These are phyloP conservation scores for Ascoidea rubescens DNA, from an alignment of 805 yeast genomes.

Conservation along the genomic window DNA sequence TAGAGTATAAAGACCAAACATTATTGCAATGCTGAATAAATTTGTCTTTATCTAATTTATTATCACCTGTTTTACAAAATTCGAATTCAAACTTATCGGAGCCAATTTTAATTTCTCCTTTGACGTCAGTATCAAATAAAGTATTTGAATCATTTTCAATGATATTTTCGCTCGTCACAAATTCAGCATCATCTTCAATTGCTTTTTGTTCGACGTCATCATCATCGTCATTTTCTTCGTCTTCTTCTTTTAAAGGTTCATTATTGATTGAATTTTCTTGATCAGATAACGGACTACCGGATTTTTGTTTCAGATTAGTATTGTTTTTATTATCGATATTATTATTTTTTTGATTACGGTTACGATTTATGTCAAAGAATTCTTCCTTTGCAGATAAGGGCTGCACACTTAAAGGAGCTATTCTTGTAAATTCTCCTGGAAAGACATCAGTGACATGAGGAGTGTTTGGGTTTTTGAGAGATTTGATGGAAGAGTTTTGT, in stretches of 20 bases:
- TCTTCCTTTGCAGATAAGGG: slow-evolving; percentile 36
- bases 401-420: slow-evolving; percentile 36
- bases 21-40: background rate
- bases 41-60: background rate
- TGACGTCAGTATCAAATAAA: no score
- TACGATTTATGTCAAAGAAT: slow-evolving; percentile 18
- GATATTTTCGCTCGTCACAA: slow-evolving; percentile 1
- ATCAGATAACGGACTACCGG: slow-evolving; percentile 2
- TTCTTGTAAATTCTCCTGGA: slow-evolving; percentile 28
- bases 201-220: slow-evolving; percentile 21
- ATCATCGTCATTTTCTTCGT: slow-evolving; percentile 11
- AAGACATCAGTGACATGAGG: slow-evolving; percentile 34
- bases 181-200: slow-evolving; percentile 24
- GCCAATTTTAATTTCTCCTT: background rate
- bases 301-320: background rate
- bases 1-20: background rate
- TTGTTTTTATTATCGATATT: background rate
- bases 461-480: slow-evolving; percentile 6
- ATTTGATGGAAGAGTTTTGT: no score
- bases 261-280: slow-evolving; percentile 8
- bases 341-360: slow-evolving; percentile 8
- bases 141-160: background rate
- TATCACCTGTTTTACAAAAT: background rate
- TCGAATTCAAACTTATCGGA: background rate
- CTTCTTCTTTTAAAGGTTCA: slow-evolving; percentile 9